Evolutionary conservation across 2,329 filamentous ascomycete species (phyloP), one percentile per base, ranked within the genome.

Genomic region (Alternaria ethzedia): DNA sequence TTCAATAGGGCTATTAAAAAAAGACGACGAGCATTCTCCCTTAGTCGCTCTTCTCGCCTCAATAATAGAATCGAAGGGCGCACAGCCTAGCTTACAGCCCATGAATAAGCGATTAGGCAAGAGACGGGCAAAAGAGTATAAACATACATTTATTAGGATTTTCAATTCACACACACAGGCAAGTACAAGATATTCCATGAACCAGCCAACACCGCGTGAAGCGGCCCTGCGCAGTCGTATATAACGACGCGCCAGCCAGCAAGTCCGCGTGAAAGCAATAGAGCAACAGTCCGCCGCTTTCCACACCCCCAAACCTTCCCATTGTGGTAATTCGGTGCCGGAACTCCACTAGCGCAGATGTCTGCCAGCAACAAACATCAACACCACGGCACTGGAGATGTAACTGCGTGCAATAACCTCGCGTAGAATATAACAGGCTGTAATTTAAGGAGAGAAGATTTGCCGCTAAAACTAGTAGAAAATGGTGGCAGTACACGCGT

Each of bases 401-500:
- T 30, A 12, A 30, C 28, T 30, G 28, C 12, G 5, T 30, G 28
- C 6, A 30, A 30, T 30, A 13, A 30, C 28, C 28, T 12, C 11
- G 28, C 6, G 28, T 6, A 30, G 5, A 30, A 30, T 30, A 12
- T 1, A 6, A 12, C 5, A 12, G 2, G 12, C 28, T 30, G 11
- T 13, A 13, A 30, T 13, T 6, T 12, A 0, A 30, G n/a, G n/a
- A 30, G 28, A 32, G 15, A 6, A 41, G 32, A 41, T 41, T 41
- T 17, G 1, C 32, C 32, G 32, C 15, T 3, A 0, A 5, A 41
- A 4, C 3, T 10, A 10, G 32, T 10, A 3, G 15, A 9, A 5
- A 41, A 9, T 10, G 8, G 63, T 60, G 57, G 57, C 45, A 57
- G 43, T 25, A 57, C 57, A 61, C 66, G 68, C 67, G 59, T 69